A percentile compares a stretch with the other conserved stretches of the same genome.
phyloP scores from a whole-genome alignment of 768 basidiomycete genomes.

The Dioszegia aurantiaca region DNA sequence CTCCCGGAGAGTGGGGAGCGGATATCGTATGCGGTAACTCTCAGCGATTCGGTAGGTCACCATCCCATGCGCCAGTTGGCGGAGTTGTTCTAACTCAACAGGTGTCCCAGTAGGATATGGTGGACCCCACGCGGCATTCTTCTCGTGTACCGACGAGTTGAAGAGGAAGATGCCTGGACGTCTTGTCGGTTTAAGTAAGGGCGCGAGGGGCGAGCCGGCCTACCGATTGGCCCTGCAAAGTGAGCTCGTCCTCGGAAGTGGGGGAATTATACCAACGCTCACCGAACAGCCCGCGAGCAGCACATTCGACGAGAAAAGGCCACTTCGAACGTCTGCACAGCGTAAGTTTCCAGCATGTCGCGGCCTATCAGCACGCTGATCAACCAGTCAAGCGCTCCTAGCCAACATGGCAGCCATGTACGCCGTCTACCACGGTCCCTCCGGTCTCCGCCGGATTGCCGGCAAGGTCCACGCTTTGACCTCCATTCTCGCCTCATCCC shows the following conservation, averaged over 20 bases:
- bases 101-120: conserved; percentile 91
- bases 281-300: conserved; percentile 75
- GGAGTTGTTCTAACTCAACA: conserved; percentile 8
- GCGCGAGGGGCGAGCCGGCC: conserved; percentile 76
- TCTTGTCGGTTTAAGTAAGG: conserved; percentile 84
- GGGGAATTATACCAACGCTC: conserved; percentile 14
- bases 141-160: conserved; percentile 82
- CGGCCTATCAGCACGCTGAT: neutral
- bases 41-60: conserved; percentile 72
- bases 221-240: conserved; percentile 94
- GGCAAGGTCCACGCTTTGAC: conserved; percentile 86
- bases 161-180: conserved; percentile 99
- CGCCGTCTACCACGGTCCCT: conserved; percentile 91
- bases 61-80: neutral
- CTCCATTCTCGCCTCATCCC: conserved; percentile 65
- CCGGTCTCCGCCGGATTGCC: conserved; percentile 78
- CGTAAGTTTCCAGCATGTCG: conserved; percentile 45
- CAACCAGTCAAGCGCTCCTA: conserved; percentile 71
- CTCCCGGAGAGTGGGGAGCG: conserved; percentile 98
- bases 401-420: conserved; percentile 99
- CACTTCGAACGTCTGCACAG: conserved; percentile 97
- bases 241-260: conserved; percentile 53
- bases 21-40: conserved; percentile 94
- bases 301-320: conserved; percentile 97
- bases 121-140: conserved; percentile 96